These are phyloP conservation scores for Colletotrichum graminicola DNA, from an alignment of 2,329 filamentous ascomycete species.

Conservation along the genomic window DNA sequence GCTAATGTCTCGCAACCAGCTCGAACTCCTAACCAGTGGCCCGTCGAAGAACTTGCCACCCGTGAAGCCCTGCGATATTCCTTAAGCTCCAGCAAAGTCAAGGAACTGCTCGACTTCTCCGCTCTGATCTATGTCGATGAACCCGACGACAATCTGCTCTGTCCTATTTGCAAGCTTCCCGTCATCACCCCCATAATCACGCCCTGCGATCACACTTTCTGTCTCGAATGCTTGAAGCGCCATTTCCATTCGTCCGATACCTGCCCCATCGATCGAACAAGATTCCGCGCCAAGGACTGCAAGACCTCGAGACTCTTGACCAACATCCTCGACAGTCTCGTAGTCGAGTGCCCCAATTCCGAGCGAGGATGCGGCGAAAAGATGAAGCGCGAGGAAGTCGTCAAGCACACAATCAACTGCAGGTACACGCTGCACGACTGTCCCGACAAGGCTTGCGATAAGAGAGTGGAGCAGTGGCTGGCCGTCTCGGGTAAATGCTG, in stretches of 20 bases:
- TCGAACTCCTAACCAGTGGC: constrained; percentile 36
- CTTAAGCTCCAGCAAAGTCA: constrained; percentile 28
- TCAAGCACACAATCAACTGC: constrained; percentile 70
- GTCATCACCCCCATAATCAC: constrained; percentile 72
- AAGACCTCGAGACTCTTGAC: constrained; percentile 61
- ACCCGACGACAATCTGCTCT: constrained; percentile 62
- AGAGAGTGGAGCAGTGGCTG: constrained; percentile 64
- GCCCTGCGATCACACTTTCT: constrained; percentile 75
- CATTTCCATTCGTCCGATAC: constrained; percentile 57
- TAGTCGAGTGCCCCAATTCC: constrained; percentile 69
- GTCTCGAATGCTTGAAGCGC: constrained; percentile 66
- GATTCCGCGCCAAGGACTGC: constrained; percentile 46
- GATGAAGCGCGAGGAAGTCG: constrained; percentile 65
- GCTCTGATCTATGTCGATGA: constrained; percentile 58
- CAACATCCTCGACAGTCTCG: constrained; percentile 71
- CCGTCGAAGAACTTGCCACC: constrained; percentile 33
- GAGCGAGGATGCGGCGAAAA: constrained; percentile 63
- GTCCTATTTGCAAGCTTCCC: constrained; percentile 70
- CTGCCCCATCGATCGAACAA: constrained; percentile 71
- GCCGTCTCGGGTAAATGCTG: constrained; percentile 57
- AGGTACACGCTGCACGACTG: constrained; percentile 68
- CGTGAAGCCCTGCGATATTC: constrained; percentile 35
- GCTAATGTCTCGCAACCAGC: constrained; percentile 22
- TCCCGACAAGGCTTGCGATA: constrained; percentile 64
- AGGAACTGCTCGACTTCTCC: constrained; percentile 56